A percentile compares a stretch with the other conserved stretches of the same genome.
Evolutionary conservation across 805 yeast species (phyloP).

Genomic region (Trichomonascus vanleenenianus): DNA sequence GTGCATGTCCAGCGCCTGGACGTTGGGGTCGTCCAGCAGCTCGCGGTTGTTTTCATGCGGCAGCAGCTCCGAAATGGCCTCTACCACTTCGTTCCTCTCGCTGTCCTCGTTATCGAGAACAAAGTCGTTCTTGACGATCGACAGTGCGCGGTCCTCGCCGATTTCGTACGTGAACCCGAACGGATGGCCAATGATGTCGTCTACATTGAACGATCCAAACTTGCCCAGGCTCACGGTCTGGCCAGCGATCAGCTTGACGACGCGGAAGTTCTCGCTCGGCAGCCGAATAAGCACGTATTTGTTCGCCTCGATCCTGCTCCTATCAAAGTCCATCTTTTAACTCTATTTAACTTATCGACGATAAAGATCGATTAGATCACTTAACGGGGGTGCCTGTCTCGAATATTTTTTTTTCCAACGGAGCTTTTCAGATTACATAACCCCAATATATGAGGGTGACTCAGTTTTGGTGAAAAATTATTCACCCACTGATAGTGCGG

Average conservation of each 20-base stretch:
- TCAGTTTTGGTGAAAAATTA: too few relatives aligned
- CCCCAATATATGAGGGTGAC: too few relatives aligned
- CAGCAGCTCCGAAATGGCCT: conserved; percentile 23
- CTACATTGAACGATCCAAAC: conserved; percentile 77
- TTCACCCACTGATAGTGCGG: not conserved
- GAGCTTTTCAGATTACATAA: not conserved
- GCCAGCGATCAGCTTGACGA: conserved; percentile 57
- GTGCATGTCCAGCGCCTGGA: conserved; percentile 66
- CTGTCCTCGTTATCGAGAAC: conserved; percentile 33
- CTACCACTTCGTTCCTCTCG: conserved; percentile 25
- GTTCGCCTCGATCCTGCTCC: conserved; percentile 34
- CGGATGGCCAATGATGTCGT: conserved; percentile 69
- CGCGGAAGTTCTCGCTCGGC: conserved; percentile 74
- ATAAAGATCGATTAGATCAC: too few relatives aligned
- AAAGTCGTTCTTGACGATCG: conserved; percentile 24
- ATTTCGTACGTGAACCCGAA: conserved; percentile 90
- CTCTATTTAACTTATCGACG: too few relatives aligned
- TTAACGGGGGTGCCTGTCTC: too few relatives aligned
- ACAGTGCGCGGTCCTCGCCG: conserved; percentile 37
- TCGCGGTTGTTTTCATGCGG: conserved; percentile 55
- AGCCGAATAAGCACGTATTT: conserved; percentile 59
- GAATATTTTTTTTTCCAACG: too few relatives aligned
- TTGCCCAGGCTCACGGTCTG: conserved; percentile 73
- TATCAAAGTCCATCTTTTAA: not conserved
- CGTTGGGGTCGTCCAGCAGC: conserved; percentile 55